Conservation (phyloP, 2,329 filamentous ascomycete genomes). For the Penicillium polonicum region DNA sequence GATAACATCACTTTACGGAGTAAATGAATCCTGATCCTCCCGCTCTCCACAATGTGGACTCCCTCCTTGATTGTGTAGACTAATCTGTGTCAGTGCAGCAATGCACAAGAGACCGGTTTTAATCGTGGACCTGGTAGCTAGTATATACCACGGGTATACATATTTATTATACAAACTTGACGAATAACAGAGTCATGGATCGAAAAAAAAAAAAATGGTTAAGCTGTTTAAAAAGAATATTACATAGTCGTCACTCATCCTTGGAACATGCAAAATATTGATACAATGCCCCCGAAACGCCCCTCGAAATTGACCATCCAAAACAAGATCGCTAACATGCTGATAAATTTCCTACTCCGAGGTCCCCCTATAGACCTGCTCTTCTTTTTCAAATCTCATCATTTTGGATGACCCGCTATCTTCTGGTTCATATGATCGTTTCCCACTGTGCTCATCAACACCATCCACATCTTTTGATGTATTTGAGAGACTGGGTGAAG, state of each 20-base stretch:
- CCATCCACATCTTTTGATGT: not conserved
- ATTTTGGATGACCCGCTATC: no score
- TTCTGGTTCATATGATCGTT: not conserved
- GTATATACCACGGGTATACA: not conserved
- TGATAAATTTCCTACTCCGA: not conserved
- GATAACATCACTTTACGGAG: no score
- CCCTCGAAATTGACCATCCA: not conserved
- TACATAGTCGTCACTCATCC: not conserved
- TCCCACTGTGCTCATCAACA: not conserved
- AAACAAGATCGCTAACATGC: not conserved
- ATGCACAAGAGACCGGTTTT: not conserved
- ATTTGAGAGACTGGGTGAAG: not conserved
- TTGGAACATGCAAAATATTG: no score
- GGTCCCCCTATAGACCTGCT: no score
- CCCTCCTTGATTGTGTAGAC: not conserved
- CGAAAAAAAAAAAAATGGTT: no score
- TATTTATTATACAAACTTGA: no score
- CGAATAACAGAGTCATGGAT: no score
- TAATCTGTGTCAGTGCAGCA: not conserved
- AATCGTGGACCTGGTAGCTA: not conserved
- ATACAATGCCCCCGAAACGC: no score
- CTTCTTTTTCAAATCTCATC: no score
- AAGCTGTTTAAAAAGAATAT: no score
- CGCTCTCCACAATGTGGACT: no score
- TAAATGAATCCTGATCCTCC: no score